Evolutionary conservation across 1,284 basidiomycete species (phyloP), one percentile per base, ranked within the genome.

Genomic region (Rhodofomes roseus): DNA sequence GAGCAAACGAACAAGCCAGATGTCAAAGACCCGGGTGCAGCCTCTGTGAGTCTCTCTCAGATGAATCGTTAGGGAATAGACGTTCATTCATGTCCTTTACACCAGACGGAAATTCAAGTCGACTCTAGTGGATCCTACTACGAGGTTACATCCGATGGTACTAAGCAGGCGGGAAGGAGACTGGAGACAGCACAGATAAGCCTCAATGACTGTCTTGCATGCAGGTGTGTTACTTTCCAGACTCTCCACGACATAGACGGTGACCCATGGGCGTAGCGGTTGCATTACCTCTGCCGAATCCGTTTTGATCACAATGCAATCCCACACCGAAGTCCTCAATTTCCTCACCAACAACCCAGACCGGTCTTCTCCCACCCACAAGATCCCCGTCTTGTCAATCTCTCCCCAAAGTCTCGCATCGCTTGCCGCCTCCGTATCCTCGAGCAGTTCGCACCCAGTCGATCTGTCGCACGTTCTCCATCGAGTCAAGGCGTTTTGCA

Each of bases 211-310:
- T 99, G 96, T 76, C 78, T 96, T 59, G 93, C 92, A 23, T 95
- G 92, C 79, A 95, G 91, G 91, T 87, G 67, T 51, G 84, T 75
- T 14, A 55, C 44, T 16, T 25, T 29, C 25, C 29, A 37, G 43
- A 18, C 57, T 20, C 43, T 44, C 48, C 20, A 25, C 53, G 18
- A 53, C 23, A 36, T 11, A 53, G 22, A 23, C 29, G 23, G 63
- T 53, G 55, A 60, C 44, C 44, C 57, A 58, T n/a, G 46, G 58
- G 55, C 25, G 27, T 66, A 97, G 95, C 63, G 96, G 96, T 1
- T 99, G 96, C 70, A 98, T 99, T 68, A 99, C 96, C 1, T 97
- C 95, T 52, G 96, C 96, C 37, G 96, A 99, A 79, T 96, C 93
- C 14, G 90, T 99, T 39, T 84, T 99, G 60, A 97, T 99, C 71